phyloP scores from a whole-genome alignment of 1,284 basidiomycete genomes.

The Trametes hirsuta region DNA sequence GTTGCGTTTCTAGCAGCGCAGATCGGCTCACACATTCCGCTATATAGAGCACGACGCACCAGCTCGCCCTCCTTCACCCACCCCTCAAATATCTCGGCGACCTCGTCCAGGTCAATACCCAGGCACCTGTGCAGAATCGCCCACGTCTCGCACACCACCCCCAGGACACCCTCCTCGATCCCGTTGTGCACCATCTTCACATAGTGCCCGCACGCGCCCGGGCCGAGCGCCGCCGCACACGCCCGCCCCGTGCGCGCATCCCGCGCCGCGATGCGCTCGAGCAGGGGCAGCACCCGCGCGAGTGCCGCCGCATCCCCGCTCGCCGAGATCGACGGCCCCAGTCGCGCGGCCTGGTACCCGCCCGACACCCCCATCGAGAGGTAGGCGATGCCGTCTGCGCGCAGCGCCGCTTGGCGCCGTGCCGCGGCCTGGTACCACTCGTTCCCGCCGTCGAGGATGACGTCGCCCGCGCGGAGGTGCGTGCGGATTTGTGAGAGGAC shows the following conservation, averaged over 20 bases:
- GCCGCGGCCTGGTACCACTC: conserved; percentile 28
- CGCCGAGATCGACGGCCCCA: conserved; percentile 28
- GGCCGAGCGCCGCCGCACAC: conserved; percentile 25
- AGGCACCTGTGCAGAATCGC: conserved; percentile 29
- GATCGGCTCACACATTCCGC: not conserved
- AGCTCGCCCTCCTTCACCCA: conserved; percentile 27
- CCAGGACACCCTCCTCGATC: conserved; percentile 30
- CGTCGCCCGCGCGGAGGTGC: conserved; percentile 23
- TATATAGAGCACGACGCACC: conserved; percentile 7
- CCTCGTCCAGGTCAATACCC: conserved; percentile 24
- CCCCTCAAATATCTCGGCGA: conserved; percentile 19
- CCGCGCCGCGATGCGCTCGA: conserved; percentile 25
- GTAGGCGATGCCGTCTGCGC: conserved; percentile 21
- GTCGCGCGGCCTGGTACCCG: conserved; percentile 28
- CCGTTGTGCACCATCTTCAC: conserved; percentile 34
- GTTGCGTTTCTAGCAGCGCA: conserved; percentile 19
- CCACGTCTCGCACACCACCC: conserved; percentile 28
- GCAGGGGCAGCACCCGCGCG: conserved; percentile 24
- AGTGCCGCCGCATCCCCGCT: conserved; percentile 24
- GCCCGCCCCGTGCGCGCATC: conserved; percentile 23
- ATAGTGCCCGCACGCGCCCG: conserved; percentile 27
- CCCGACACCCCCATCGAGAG: conserved; percentile 30
- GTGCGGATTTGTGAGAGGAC: conserved; percentile 17
- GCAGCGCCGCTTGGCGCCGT: conserved; percentile 24
- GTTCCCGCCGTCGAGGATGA: conserved; percentile 30